Conservation (phyloP, 345 rosid genomes). For the Laguncularia racemosa region DNA sequence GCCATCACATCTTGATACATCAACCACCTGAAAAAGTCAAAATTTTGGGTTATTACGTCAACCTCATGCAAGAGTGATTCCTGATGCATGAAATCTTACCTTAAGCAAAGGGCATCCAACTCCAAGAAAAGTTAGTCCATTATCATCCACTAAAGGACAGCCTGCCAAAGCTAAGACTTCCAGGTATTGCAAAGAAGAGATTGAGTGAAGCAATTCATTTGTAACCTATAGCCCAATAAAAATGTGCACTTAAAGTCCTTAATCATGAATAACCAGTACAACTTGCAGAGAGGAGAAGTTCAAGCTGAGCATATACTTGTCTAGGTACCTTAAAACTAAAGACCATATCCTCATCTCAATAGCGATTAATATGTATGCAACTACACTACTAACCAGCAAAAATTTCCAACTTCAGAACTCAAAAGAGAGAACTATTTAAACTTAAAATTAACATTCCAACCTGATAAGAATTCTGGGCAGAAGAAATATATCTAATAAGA, state of each 20-base stretch:
- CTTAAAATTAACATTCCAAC: too few relatives aligned
- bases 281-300: too few relatives aligned
- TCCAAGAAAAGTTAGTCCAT: constrained; percentile 51
- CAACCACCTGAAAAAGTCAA: constrained; percentile 39
- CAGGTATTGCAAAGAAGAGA: constrained; percentile 53
- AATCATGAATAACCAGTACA: too few relatives aligned
- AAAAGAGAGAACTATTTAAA: too few relatives aligned
- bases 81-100: constrained; percentile 28
- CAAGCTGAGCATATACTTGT: too few relatives aligned
- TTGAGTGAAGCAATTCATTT: constrained; percentile 54
- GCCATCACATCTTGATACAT: constrained; percentile 70
- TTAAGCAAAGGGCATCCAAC: constrained; percentile 54
- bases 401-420: too few relatives aligned
- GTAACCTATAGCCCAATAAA: constrained; percentile 47
- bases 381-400: too few relatives aligned
- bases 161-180: constrained; percentile 53
- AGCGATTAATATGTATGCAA: too few relatives aligned
- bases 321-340: too few relatives aligned
- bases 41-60: not conserved
- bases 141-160: constrained; percentile 60
- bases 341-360: too few relatives aligned
- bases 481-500: too few relatives aligned
- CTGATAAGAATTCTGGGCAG: too few relatives aligned
- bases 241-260: not conserved
- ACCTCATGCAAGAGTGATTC: not conserved